These are phyloP conservation scores for Penicillium digitatum DNA, from an alignment of 2,329 filamentous ascomycete genomes.

Conservation along the genomic window DNA sequence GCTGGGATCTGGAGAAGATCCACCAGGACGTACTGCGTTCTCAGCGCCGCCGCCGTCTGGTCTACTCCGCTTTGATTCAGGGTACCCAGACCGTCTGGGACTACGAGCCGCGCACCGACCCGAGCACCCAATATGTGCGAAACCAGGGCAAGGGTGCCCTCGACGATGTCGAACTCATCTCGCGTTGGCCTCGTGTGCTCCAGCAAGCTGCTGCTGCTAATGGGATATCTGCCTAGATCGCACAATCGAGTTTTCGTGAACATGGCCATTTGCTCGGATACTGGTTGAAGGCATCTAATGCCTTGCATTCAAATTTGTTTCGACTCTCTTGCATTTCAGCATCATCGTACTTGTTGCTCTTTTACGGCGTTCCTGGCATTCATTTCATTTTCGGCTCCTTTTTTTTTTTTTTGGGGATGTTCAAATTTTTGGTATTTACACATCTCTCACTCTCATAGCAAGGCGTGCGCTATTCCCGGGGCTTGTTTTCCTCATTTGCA, in stretches of 20 bases:
- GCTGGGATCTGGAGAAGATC: constrained; percentile 79
- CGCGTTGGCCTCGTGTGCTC: constrained; percentile 41
- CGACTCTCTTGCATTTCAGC: not conserved
- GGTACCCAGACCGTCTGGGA: constrained; percentile 82
- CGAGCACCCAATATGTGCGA: constrained; percentile 68
- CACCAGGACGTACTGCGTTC: constrained; percentile 69
- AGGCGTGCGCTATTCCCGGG: constrained; percentile 34
- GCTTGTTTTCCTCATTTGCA: constrained; percentile 11
- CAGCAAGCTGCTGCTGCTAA: constrained; percentile 31
- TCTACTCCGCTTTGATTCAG: constrained; percentile 73
- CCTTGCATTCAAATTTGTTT: not conserved
- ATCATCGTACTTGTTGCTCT: constrained; percentile 5
- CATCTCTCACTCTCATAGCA: constrained; percentile 21
- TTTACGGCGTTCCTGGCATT: constrained; percentile 1
- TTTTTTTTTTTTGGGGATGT: constrained; percentile 9
- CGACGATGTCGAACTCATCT: constrained; percentile 42
- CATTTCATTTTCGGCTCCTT: not conserved
- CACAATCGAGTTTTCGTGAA: not conserved
- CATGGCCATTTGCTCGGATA: not conserved
- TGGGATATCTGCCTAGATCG: constrained; percentile 11
- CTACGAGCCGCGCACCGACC: constrained; percentile 61
- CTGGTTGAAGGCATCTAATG: not conserved
- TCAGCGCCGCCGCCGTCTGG: constrained; percentile 73
- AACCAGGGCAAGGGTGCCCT: constrained; percentile 42
- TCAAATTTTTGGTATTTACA: constrained; percentile 1